These are phyloP conservation scores for Globisporangium spiculum DNA, from an alignment of 352 stramenopile species.

Conservation along the genomic window DNA sequence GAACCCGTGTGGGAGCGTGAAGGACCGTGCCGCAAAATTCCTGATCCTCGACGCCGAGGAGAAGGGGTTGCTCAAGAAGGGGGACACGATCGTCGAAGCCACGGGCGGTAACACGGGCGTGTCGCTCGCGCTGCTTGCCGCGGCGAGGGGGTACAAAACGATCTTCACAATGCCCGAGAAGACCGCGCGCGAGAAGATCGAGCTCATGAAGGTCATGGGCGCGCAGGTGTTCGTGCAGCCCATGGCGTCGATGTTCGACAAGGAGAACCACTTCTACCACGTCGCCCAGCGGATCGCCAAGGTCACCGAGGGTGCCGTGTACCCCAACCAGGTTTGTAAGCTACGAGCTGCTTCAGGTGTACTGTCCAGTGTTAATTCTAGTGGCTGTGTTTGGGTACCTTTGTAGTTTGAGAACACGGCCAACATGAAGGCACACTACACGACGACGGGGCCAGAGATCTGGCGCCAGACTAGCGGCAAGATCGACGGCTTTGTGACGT, in stretches of 20 bases:
- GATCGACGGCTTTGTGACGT: slow-evolving; percentile 91
- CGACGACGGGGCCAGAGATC: slow-evolving; percentile 86
- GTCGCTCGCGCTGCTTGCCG: slow-evolving; percentile 86
- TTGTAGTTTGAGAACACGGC: slow-evolving; percentile 71
- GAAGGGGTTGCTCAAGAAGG: slow-evolving; percentile 72
- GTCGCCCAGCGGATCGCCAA: slow-evolving; percentile 50
- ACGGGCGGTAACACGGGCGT: slow-evolving; percentile 93
- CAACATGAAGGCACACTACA: slow-evolving; percentile 72
- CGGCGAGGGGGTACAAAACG: slow-evolving; percentile 81
- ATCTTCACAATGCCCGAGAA: slow-evolving; percentile 74
- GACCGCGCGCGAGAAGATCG: slow-evolving; percentile 71
- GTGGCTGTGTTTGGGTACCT: background rate
- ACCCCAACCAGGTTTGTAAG: slow-evolving; percentile 40
- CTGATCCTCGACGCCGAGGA: slow-evolving; percentile 92
- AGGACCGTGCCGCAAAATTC: slow-evolving; percentile 92
- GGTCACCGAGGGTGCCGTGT: slow-evolving; percentile 35
- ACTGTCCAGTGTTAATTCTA: too few relatives aligned
- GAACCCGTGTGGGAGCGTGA: slow-evolving; percentile 93
- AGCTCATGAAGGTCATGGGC: slow-evolving; percentile 78
- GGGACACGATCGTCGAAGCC: slow-evolving; percentile 68
- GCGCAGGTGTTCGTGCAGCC: slow-evolving; percentile 63
- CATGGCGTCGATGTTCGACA: slow-evolving; percentile 60
- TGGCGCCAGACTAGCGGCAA: slow-evolving; percentile 84
- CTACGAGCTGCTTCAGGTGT: too few relatives aligned
- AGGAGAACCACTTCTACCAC: slow-evolving; percentile 76